These are phyloP conservation scores for Chenopodium album DNA, from an alignment of 148 eudicot genomes.

Conservation along the genomic window DNA sequence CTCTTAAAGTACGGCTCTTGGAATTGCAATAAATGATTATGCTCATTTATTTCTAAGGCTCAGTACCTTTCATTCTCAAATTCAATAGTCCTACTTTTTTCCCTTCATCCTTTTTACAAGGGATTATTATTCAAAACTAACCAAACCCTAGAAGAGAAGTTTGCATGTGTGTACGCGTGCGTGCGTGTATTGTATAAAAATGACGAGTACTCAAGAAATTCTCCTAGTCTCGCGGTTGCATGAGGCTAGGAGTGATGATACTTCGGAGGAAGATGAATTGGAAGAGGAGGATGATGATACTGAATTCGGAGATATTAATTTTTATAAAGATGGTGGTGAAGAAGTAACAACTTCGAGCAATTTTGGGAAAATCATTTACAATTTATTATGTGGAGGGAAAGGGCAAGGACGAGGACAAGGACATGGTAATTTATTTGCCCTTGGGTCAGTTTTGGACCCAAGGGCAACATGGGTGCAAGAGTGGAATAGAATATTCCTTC, in stretches of 20 bases:
- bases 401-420: background rate
- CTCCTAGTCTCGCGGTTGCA: conserved; percentile 11
- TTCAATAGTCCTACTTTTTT: background rate
- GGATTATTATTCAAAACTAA: background rate
- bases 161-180: background rate
- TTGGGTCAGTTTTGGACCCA: conserved; percentile 53
- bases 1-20: conserved; percentile 9
- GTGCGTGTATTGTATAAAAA: background rate
- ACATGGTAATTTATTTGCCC: conserved; percentile 16
- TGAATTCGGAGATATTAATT: background rate
- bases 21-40: conserved; percentile 18
- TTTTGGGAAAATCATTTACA: conserved; percentile 11
- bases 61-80: conserved; percentile 5
- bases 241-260: conserved; percentile 2
- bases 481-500: conserved; percentile 78
- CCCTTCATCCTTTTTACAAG: background rate
- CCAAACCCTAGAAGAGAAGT: conserved; percentile 1
- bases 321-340: background rate
- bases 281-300: background rate
- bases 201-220: conserved; percentile 28
- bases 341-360: background rate
- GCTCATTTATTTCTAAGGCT: conserved; percentile 4
- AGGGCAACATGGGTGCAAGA: conserved; percentile 69
- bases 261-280: conserved; percentile 11
- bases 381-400: conserved; percentile 21